Evolutionary conservation across 1,139 yeast species (phyloP).

Genomic region (Lodderomyces oxycetoniae): DNA sequence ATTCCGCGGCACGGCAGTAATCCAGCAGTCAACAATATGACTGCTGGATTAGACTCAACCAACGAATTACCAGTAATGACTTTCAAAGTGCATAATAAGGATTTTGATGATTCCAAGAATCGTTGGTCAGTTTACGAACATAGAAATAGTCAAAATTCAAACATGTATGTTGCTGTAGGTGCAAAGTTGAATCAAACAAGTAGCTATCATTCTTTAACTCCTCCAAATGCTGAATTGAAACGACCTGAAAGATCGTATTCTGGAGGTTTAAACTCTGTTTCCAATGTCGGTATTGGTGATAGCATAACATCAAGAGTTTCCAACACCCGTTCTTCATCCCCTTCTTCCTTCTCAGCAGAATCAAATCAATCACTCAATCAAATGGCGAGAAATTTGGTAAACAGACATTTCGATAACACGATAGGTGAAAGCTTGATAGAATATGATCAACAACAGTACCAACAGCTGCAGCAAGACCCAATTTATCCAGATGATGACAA

Average conservation of each 20-base stretch:
- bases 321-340: background rate
- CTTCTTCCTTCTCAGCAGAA: background rate
- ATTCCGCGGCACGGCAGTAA: constrained; percentile 1
- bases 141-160: constrained; percentile 8
- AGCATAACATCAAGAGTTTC: constrained; percentile 1
- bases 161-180: background rate
- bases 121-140: constrained; percentile 28
- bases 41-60: constrained; percentile 27
- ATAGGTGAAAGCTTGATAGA: background rate
- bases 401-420: background rate
- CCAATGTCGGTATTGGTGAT: no score
- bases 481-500: background rate
- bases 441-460: background rate
- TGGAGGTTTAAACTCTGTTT: background rate
- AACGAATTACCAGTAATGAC: constrained; percentile 28
- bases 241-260: background rate
- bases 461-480: background rate
- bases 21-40: constrained; percentile 14
- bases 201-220: background rate
- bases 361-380: background rate
- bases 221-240: background rate
- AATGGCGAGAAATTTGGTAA: background rate
- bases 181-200: background rate
- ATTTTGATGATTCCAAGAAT: constrained; percentile 19
- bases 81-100: constrained; percentile 28